A percentile compares a stretch with the other conserved stretches of the same genome.
Conservation (phyloP, 2,329 filamentous ascomycete genomes). For the Elsinoe arachidis region DNA sequence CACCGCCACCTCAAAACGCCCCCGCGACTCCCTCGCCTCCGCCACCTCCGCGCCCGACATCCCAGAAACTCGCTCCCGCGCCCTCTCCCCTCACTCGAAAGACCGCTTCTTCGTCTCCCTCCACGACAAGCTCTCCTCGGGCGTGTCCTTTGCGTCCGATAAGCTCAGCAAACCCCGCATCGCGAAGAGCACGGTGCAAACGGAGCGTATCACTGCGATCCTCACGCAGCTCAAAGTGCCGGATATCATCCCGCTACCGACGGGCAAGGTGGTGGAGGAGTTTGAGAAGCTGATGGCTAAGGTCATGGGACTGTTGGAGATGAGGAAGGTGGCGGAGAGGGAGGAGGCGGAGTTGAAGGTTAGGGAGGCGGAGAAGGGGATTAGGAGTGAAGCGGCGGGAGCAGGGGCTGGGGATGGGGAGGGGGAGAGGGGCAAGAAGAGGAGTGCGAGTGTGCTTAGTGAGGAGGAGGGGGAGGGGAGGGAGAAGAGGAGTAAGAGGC, state of each 20-base stretch:
- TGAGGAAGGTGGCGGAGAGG: constrained; percentile 67
- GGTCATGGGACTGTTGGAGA: constrained; percentile 61
- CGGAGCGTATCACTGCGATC: constrained; percentile 63
- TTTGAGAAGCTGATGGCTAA: constrained; percentile 64
- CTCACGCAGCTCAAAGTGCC: constrained; percentile 65
- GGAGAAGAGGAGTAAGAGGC: constrained; percentile 13
- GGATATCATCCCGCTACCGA: constrained; percentile 63
- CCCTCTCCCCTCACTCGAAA: constrained; percentile 66
- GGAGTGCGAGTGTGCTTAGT: constrained; percentile 16
- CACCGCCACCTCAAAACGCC: constrained; percentile 23
- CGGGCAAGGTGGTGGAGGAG: constrained; percentile 58
- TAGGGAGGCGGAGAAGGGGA: constrained; percentile 34
- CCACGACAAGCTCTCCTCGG: constrained; percentile 67
- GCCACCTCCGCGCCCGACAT: constrained; percentile 24
- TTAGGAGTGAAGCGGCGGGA: constrained; percentile 13
- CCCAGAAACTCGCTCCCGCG: constrained; percentile 34
- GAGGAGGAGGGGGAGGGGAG: constrained; percentile 11
- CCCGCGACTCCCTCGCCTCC: constrained; percentile 35
- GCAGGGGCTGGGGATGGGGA: constrained; percentile 1
- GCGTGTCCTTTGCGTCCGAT: constrained; percentile 83
- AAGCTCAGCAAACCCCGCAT: constrained; percentile 69
- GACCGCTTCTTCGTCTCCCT: constrained; percentile 72
- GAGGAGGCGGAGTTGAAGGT: constrained; percentile 60
- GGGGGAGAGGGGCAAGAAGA: constrained; percentile 13
- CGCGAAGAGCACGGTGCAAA: constrained; percentile 68